phyloP scores from a whole-genome alignment of 495 filamentous ascomycete species.

The Penicillium antarcticum region DNA sequence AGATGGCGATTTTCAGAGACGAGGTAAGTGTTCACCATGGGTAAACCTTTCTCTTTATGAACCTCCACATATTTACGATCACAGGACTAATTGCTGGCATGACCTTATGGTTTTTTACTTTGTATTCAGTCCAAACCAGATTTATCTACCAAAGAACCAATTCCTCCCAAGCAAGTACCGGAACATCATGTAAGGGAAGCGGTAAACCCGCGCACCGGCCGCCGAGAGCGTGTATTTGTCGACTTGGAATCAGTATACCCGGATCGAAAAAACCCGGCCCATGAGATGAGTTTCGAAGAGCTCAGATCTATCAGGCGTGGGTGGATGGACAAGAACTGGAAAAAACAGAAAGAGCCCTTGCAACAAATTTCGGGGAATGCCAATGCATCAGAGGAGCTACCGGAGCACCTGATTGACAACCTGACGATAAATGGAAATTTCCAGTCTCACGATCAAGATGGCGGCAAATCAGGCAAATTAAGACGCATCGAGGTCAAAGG shows the following conservation, averaged over 20 bases:
- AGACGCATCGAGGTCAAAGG: slow-evolving; percentile 71
- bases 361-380: slow-evolving; percentile 39
- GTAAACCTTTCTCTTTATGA: slow-evolving; percentile 33
- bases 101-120: slow-evolving; percentile 53
- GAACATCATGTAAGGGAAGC: slow-evolving; percentile 65
- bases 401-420: slow-evolving; percentile 28
- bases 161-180: slow-evolving; percentile 31
- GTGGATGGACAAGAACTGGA: slow-evolving; percentile 73
- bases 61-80: slow-evolving; percentile 78
- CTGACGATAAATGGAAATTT: slow-evolving; percentile 21
- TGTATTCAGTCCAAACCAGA: slow-evolving; percentile 59
- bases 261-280: slow-evolving; percentile 58
- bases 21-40: slow-evolving; percentile 65
- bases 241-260: slow-evolving; percentile 83
- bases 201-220: slow-evolving; percentile 73
- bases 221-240: slow-evolving; percentile 80
- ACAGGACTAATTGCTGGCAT: slow-evolving; percentile 89
- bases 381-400: slow-evolving; percentile 16
- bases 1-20: slow-evolving; percentile 93
- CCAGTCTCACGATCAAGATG: slow-evolving; percentile 31
- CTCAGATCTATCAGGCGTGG: slow-evolving; percentile 75
- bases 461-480: slow-evolving; percentile 37
- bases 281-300: slow-evolving; percentile 87
- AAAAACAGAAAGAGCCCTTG: slow-evolving; percentile 33
- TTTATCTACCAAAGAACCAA: slow-evolving; percentile 36